Conservation (phyloP, 352 stramenopile species). For the Paralagenidium karlingii region DNA sequence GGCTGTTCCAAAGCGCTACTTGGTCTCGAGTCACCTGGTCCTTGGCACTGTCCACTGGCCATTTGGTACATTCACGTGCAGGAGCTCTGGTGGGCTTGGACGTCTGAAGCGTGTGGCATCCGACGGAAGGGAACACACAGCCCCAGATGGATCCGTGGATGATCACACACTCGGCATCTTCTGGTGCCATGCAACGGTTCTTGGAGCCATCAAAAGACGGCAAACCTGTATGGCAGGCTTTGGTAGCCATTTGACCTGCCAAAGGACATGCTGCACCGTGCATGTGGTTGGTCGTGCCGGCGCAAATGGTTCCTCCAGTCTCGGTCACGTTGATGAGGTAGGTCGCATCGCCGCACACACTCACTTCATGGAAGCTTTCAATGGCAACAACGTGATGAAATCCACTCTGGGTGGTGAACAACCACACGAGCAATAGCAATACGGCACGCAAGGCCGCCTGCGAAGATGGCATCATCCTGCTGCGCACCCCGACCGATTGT, state of each 20-base stretch:
- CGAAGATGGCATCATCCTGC: no score
- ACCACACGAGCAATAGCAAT: no score
- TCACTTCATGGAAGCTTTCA: no score
- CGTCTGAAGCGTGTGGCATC: slow-evolving; percentile 5
- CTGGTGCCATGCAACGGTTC: slow-evolving; percentile 4
- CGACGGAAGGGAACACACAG: slow-evolving; percentile 17
- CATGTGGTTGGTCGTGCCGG: slow-evolving; percentile 1
- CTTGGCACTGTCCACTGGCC: no score
- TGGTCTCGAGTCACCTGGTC: no score
- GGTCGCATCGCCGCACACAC: slow-evolving; percentile 27
- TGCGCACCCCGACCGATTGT: no score
- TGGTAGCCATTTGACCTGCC: slow-evolving; percentile 1
- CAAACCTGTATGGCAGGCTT: slow-evolving; percentile 4
- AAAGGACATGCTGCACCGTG: slow-evolving; percentile 9
- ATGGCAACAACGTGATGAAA: no score
- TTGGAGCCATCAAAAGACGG: slow-evolving; percentile 3
- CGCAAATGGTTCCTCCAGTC: slow-evolving; percentile 9
- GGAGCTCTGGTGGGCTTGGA: no score
- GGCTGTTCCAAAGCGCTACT: no score
- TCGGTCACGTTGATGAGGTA: slow-evolving; percentile 19
- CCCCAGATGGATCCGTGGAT: slow-evolving; percentile 13
- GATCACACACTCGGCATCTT: slow-evolving; percentile 11
- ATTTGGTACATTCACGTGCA: no score
- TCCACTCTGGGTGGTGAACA: no score
- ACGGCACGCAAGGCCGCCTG: no score